Evolutionary conservation across 345 rosid genomes (phyloP).

Genomic region (Carallia brachiata): DNA sequence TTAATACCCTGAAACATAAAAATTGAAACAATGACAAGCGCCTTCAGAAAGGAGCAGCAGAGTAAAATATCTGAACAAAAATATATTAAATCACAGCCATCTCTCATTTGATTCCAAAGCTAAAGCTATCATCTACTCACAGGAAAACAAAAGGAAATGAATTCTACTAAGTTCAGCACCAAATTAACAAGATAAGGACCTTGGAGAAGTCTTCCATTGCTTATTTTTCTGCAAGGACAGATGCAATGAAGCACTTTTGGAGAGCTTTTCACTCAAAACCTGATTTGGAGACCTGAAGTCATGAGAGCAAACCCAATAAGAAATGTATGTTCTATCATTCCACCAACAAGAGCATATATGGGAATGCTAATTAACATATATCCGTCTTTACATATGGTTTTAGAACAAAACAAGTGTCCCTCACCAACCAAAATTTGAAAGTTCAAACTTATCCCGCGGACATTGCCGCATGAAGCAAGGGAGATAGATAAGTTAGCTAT

Average conservation of each 20-base stretch:
- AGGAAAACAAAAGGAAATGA: neutral
- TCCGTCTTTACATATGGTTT: neutral
- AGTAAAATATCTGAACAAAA: too few relatives aligned
- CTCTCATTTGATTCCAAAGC: neutral
- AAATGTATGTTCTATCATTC: neutral
- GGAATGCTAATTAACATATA: neutral
- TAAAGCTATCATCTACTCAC: neutral
- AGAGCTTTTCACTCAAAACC: constrained; percentile 37
- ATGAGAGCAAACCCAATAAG: neutral
- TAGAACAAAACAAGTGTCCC: neutral
- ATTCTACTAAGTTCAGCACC: neutral
- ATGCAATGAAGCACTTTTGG: constrained; percentile 33
- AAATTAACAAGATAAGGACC: constrained; percentile 31
- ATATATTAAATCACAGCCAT: too few relatives aligned
- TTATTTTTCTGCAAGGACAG: constrained; percentile 39
- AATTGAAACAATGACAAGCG: neutral
- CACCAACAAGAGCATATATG: neutral
- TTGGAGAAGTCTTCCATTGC: constrained; percentile 37
- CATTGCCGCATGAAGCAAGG: constrained; percentile 13
- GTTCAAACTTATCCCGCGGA: constrained; percentile 5
- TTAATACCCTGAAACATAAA: constrained; percentile 25
- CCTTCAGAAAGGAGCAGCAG: too few relatives aligned
- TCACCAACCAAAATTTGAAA: constrained; percentile 7
- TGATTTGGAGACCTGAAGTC: constrained; percentile 46
- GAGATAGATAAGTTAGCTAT: constrained; percentile 20